A percentile compares a stretch with the other conserved stretches of the same genome.
phyloP scores from a whole-genome alignment of 2,329 filamentous ascomycete genomes.

The Ceratocystis eucalypticola region DNA sequence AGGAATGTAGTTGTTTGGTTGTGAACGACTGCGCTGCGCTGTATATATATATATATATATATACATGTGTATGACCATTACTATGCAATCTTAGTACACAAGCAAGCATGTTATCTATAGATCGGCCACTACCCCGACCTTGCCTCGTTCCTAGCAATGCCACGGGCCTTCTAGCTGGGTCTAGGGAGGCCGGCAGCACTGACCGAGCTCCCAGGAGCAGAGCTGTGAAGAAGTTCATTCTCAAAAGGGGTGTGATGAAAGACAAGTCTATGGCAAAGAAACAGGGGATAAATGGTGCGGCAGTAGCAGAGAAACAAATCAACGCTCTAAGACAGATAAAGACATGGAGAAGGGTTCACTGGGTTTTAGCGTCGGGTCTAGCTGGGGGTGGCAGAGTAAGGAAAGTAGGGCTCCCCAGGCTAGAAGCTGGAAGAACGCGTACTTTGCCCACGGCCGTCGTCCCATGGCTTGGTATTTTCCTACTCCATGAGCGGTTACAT shows the following conservation, averaged over 20 bases:
- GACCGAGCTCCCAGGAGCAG: background rate
- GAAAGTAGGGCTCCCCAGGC: background rate
- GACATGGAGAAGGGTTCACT: constrained; percentile 1
- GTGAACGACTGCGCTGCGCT: background rate
- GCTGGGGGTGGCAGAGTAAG: background rate
- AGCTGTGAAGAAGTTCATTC: background rate
- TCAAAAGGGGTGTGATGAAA: background rate
- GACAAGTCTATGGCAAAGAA: background rate
- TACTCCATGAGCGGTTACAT: background rate
- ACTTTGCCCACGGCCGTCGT: background rate
- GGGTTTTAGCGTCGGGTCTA: background rate
- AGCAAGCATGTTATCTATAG: background rate
- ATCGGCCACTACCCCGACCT: no score
- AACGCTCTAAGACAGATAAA: background rate
- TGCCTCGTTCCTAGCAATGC: no score
- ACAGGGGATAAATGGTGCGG: constrained; percentile 1
- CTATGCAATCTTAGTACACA: background rate
- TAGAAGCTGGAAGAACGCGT: background rate
- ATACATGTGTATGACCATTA: background rate
- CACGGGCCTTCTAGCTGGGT: no score
- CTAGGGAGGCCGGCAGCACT: no score
- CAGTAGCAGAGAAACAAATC: background rate
- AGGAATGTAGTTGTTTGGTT: background rate
- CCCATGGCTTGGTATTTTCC: background rate
- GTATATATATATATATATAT: background rate